These are phyloP conservation scores for Chrysanthemum seticuspe DNA, from an alignment of 129 eudicot species.

Conservation along the genomic window DNA sequence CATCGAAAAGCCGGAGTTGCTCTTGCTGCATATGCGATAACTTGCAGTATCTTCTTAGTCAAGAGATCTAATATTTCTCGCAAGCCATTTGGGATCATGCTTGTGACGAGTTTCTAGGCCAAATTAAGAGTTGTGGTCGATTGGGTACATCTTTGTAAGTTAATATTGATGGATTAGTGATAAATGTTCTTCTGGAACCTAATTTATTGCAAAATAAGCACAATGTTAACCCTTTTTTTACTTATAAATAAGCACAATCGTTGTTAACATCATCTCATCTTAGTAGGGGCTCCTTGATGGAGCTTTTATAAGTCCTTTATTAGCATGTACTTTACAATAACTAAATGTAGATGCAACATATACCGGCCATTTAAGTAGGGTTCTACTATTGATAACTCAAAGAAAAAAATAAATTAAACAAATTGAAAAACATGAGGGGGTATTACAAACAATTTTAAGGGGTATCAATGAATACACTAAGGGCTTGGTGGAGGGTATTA, in stretches of 20 bases:
- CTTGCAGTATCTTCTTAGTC: background rate
- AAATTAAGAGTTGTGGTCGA: constrained; percentile 2
- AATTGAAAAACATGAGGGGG: too few species aligned
- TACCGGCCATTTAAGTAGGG: background rate
- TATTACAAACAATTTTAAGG: too few species aligned
- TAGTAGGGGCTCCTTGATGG: background rate
- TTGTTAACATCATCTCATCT: background rate
- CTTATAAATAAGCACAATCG: background rate
- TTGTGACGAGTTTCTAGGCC: constrained; percentile 17
- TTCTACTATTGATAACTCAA: too few species aligned
- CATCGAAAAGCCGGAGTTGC: constrained; percentile 81
- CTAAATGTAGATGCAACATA: background rate
- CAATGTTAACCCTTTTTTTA: background rate
- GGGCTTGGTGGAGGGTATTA: too few species aligned
- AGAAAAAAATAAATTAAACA: too few species aligned
- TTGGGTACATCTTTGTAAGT: background rate
- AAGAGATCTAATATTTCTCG: constrained; percentile 13
- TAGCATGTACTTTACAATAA: background rate
- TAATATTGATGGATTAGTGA: background rate
- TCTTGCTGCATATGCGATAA: constrained; percentile 78
- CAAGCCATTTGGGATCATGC: constrained; percentile 1
- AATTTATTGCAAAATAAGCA: background rate
- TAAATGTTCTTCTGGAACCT: background rate
- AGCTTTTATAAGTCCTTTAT: background rate
- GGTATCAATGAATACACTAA: too few species aligned